Percentiles rank a stretch among this genome's conserved stretches.
phyloP scores from a whole-genome alignment of 192 early-diverging fungal genomes.

The Lobosporangium transversale region DNA sequence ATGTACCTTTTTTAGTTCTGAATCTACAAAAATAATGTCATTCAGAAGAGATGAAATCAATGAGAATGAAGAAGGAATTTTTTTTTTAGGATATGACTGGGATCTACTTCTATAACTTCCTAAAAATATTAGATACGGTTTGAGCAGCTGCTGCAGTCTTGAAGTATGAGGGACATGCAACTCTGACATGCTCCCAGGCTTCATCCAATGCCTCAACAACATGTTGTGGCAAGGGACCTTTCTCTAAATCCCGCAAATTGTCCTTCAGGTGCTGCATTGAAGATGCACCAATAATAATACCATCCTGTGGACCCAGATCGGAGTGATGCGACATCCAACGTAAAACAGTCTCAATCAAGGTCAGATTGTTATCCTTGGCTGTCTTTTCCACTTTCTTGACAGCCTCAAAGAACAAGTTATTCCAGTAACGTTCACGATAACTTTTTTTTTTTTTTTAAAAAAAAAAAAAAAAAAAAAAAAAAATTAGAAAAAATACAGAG shows the following conservation, averaged over 20 bases:
- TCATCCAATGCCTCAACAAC: slow-evolving; percentile 67
- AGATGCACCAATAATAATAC: slow-evolving; percentile 52
- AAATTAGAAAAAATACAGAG: background rate
- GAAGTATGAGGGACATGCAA: slow-evolving; percentile 46
- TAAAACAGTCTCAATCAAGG: slow-evolving; percentile 44
- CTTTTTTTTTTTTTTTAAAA: slow-evolving; percentile 7
- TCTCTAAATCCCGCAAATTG: slow-evolving; percentile 63
- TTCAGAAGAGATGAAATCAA: too few species aligned
- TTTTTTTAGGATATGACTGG: too few species aligned
- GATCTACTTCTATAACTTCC: too few species aligned
- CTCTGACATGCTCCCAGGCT: slow-evolving; percentile 63
- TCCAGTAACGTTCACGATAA: slow-evolving; percentile 61
- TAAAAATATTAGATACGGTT: background rate
- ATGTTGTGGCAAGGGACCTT: slow-evolving; percentile 60
- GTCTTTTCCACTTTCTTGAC: slow-evolving; percentile 52
- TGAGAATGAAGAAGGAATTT: too few species aligned
- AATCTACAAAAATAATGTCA: too few species aligned
- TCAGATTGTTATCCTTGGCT: slow-evolving; percentile 27
- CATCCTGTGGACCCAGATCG: slow-evolving; percentile 32
- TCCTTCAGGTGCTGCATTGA: slow-evolving; percentile 51
- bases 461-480: background rate
- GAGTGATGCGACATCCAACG: slow-evolving; percentile 59
- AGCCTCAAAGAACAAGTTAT: slow-evolving; percentile 61
- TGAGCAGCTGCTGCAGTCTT: slow-evolving; percentile 10
- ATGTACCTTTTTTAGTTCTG: too few species aligned